Conservation (phyloP, 495 filamentous ascomycete species). For the Penicillium paxilli region DNA sequence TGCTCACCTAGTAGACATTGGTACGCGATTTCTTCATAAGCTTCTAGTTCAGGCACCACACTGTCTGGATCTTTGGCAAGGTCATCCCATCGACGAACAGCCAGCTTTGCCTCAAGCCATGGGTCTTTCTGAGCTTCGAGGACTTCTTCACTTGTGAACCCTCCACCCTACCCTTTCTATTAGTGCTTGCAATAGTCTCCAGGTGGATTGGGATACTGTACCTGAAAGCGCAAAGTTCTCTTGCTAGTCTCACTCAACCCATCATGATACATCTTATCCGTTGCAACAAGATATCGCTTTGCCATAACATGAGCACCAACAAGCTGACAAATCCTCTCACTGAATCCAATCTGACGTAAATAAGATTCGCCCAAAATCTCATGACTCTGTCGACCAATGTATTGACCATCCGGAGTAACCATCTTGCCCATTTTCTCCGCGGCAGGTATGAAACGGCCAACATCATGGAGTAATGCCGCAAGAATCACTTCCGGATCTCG, state of each 20-base stretch:
- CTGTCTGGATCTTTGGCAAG: slow-evolving; percentile 32
- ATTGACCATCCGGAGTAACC: slow-evolving; percentile 20
- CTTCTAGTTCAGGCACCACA: slow-evolving; percentile 22
- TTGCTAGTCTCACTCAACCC: slow-evolving; percentile 40
- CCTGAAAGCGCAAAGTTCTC: slow-evolving; percentile 36
- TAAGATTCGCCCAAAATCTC: slow-evolving; percentile 40
- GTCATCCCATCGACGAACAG: slow-evolving; percentile 41
- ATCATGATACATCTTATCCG: slow-evolving; percentile 37
- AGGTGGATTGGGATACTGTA: not conserved
- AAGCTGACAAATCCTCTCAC: slow-evolving; percentile 34
- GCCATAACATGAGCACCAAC: slow-evolving; percentile 45
- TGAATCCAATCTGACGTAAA: slow-evolving; percentile 37
- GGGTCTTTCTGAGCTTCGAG: slow-evolving; percentile 28
- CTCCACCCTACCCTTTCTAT: slow-evolving; percentile 24
- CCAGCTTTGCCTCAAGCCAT: slow-evolving; percentile 33
- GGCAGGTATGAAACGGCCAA: slow-evolving; percentile 41
- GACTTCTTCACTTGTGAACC: slow-evolving; percentile 30
- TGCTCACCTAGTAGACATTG: slow-evolving; percentile 21
- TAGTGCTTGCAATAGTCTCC: not conserved
- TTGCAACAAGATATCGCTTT: slow-evolving; percentile 42
- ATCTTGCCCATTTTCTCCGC: slow-evolving; percentile 28
- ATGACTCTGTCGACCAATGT: slow-evolving; percentile 39
- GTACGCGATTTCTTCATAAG: slow-evolving; percentile 21
- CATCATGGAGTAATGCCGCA: slow-evolving; percentile 42
- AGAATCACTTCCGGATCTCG: slow-evolving; percentile 35